A percentile compares a stretch with the other conserved stretches of the same genome.
Evolutionary conservation across 352 stramenopile species (phyloP).

Genomic region (Thalassiosira sp.): DNA sequence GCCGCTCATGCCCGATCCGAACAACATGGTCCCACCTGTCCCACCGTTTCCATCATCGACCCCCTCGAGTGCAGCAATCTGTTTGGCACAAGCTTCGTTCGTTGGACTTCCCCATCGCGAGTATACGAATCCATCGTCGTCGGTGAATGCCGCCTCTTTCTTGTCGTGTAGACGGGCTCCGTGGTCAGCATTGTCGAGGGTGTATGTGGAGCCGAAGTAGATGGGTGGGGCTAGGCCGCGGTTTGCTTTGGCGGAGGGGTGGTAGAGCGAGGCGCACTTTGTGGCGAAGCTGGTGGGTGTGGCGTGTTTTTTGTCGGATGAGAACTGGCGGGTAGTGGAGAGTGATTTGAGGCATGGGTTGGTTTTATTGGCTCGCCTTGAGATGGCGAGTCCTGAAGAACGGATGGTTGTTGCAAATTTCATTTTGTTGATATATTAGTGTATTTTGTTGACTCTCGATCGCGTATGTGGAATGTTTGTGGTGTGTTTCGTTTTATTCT

Average conservation of each 20-base stretch:
- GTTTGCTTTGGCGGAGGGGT: constrained; percentile 33
- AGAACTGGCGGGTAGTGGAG: constrained; percentile 8
- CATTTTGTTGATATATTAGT: not conserved
- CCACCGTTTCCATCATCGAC: constrained; percentile 26
- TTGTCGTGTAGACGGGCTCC: constrained; percentile 59
- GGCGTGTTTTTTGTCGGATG: constrained; percentile 18
- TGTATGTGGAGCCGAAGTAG: constrained; percentile 59
- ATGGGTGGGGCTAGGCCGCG: constrained; percentile 50
- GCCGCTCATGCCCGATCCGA: constrained; percentile 54
- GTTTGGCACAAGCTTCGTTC: constrained; percentile 51
- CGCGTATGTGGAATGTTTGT: too few relatives aligned
- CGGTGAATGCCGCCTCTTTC: constrained; percentile 53
- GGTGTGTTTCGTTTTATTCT: too few relatives aligned
- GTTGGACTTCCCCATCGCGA: constrained; percentile 53
- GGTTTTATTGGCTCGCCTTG: not conserved
- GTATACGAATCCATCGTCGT: constrained; percentile 64
- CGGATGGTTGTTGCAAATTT: constrained; percentile 10
- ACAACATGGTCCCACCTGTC: constrained; percentile 39
- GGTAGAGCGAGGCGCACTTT: constrained; percentile 57
- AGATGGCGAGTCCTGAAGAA: not conserved
- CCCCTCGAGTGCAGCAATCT: constrained; percentile 59
- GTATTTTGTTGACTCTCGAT: constrained; percentile 1
- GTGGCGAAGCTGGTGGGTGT: constrained; percentile 53
- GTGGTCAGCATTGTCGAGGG: constrained; percentile 58
- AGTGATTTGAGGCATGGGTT: not conserved